Evolutionary conservation across 805 yeast genomes (phyloP).

Genomic region (Debaryomyces hansenii): DNA sequence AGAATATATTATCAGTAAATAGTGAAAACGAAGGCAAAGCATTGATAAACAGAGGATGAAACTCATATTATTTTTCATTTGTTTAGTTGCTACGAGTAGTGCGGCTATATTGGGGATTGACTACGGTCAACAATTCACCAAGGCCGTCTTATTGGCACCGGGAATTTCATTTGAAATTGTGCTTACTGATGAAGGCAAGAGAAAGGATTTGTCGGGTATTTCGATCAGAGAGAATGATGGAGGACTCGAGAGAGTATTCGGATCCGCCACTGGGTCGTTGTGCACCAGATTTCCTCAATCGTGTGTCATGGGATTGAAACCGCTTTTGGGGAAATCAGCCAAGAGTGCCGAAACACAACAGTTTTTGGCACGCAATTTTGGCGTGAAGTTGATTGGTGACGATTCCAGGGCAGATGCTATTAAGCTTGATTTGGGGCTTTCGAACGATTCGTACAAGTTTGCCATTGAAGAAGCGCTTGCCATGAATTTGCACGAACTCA

Average conservation of each 20-base stretch:
- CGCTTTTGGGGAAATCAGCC: conserved; percentile 64
- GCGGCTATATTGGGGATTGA: conserved; percentile 86
- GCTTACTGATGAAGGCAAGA: conserved; percentile 84
- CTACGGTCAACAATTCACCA: conserved; percentile 82
- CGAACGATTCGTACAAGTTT: conserved; percentile 29
- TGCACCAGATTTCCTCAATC: conserved; percentile 73
- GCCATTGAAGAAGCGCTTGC: conserved; percentile 79
- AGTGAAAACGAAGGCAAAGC: neutral
- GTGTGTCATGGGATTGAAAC: conserved; percentile 67
- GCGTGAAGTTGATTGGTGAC: conserved; percentile 46
- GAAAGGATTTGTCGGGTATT: conserved; percentile 84
- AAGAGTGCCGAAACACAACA: conserved; percentile 46
- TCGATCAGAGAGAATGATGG: conserved; percentile 50
- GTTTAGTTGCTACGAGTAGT: conserved; percentile 17
- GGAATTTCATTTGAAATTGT: conserved; percentile 85
- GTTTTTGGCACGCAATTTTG: conserved; percentile 61
- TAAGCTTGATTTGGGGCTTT: conserved; percentile 50
- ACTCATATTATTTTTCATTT: conserved; percentile 7
- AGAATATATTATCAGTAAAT: neutral
- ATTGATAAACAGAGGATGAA: conserved; percentile 6
- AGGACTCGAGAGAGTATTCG: conserved; percentile 71
- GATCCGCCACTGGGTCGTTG: conserved; percentile 68
- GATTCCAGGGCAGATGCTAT: conserved; percentile 48
- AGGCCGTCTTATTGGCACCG: conserved; percentile 88
- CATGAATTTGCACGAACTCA: conserved; percentile 72